Percentiles rank a stretch among this genome's conserved stretches.
These are phyloP conservation scores for Ceratocystis papillata DNA, from an alignment of 2,329 filamentous ascomycete species.

Conservation along the genomic window DNA sequence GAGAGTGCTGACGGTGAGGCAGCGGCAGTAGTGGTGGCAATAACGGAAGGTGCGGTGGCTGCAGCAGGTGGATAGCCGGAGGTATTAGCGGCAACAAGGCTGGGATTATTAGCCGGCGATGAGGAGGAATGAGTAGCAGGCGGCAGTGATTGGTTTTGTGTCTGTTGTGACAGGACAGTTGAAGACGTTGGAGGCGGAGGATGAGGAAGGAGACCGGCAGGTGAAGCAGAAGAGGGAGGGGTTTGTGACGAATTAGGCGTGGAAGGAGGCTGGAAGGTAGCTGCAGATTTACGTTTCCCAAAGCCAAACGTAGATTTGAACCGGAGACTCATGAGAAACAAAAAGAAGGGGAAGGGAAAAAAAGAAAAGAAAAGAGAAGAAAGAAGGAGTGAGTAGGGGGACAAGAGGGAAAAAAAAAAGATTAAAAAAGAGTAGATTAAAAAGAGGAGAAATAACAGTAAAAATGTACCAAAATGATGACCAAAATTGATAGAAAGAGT, in stretches of 20 bases:
- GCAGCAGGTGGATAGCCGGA: conserved; percentile 26
- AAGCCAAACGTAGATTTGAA: conserved; percentile 67
- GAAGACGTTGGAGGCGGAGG: background rate
- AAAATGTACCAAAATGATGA: conserved; percentile 20
- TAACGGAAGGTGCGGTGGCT: background rate
- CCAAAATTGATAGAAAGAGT: background rate
- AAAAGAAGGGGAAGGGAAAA: conserved; percentile 33
- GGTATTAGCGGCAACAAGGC: conserved; percentile 31
- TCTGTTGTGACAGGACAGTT: background rate
- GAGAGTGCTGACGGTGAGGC: background rate
- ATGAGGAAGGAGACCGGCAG: conserved; percentile 13
- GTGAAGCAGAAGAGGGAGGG: conserved; percentile 18
- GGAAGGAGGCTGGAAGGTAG: conserved; percentile 35
- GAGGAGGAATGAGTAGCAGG: background rate
- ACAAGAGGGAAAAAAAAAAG: conserved; percentile 25
- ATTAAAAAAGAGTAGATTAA: conserved; percentile 24
- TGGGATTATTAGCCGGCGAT: conserved; percentile 24
- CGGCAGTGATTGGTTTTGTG: no score
- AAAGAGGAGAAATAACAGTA: conserved; percentile 27
- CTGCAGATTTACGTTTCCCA: conserved; percentile 62
- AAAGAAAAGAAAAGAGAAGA: conserved; percentile 31
- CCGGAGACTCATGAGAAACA: conserved; percentile 56
- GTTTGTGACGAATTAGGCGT: conserved; percentile 20
- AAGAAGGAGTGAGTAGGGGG: conserved; percentile 27
- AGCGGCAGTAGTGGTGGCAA: conserved; percentile 23